These are phyloP conservation scores for Alternaria sp. DNA, from an alignment of 2,329 filamentous ascomycete genomes.

Conservation along the genomic window DNA sequence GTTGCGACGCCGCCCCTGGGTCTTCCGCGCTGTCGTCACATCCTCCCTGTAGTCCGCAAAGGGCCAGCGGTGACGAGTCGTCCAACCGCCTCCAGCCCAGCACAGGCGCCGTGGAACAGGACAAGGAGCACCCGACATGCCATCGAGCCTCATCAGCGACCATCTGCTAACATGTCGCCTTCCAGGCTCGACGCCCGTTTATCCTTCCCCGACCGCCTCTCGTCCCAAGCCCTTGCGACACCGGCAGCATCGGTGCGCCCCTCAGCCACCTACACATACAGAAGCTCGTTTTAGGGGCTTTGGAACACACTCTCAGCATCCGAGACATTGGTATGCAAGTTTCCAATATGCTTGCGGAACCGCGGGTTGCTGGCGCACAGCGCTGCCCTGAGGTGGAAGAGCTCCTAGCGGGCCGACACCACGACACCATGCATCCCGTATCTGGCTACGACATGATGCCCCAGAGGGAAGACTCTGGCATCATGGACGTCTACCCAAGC, in stretches of 20 bases:
- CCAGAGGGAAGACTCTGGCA: slow-evolving; percentile 39
- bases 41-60: slow-evolving; percentile 42
- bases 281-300: slow-evolving; percentile 30
- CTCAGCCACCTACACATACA: slow-evolving; percentile 32
- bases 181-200: slow-evolving; percentile 33
- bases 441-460: slow-evolving; percentile 39
- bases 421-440: slow-evolving; percentile 34
- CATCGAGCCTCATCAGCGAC: slow-evolving; percentile 27
- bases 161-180: slow-evolving; percentile 31
- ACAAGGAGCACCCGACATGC: slow-evolving; percentile 27
- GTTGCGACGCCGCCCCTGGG: slow-evolving; percentile 29
- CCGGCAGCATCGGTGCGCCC: slow-evolving; percentile 49
- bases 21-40: slow-evolving; percentile 34
- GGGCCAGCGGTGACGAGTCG: slow-evolving; percentile 43
- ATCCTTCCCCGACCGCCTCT: slow-evolving; percentile 43
- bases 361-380: slow-evolving; percentile 36
- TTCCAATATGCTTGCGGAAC: slow-evolving; percentile 42
- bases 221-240: slow-evolving; percentile 50
- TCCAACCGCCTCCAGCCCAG: slow-evolving; percentile 30
- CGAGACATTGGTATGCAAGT: slow-evolving; percentile 39
- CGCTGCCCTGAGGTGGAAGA: slow-evolving; percentile 36
- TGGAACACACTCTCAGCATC: slow-evolving; percentile 14
- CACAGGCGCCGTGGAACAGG: slow-evolving; percentile 27
- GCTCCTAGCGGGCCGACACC: slow-evolving; percentile 40
- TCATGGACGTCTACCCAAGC: slow-evolving; percentile 49